Evolutionary conservation across 306 rosid species (phyloP).

Genomic region (Fragaria iinumae): DNA sequence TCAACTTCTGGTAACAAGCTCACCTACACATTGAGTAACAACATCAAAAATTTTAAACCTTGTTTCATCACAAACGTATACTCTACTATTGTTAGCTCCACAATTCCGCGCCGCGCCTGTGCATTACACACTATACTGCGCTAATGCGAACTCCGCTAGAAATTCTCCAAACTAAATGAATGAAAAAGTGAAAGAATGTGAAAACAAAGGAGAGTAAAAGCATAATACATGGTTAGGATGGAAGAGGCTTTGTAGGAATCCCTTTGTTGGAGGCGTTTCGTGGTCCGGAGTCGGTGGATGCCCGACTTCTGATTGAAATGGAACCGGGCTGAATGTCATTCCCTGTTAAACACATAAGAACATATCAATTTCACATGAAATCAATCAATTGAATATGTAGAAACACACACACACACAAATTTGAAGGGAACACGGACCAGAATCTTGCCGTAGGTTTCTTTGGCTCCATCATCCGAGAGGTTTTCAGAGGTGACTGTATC

Average conservation of each 20-base stretch:
- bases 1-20: constrained; percentile 74
- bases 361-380: neutral
- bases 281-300: constrained; percentile 38
- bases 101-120: neutral
- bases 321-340: constrained; percentile 76
- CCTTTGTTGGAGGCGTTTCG: constrained; percentile 38
- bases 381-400: neutral
- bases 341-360: constrained; percentile 45
- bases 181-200: neutral
- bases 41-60: neutral
- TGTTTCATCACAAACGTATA: neutral
- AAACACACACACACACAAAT: neutral
- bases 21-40: constrained; percentile 43
- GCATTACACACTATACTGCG: neutral
- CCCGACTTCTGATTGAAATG: constrained; percentile 54
- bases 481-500: constrained; percentile 70
- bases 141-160: neutral
- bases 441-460: constrained; percentile 69
- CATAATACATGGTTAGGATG: constrained; percentile 57
- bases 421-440: constrained; percentile 39
- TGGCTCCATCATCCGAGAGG: constrained; percentile 77
- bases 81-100: neutral
- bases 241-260: constrained; percentile 44
- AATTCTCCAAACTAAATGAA: neutral
- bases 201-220: neutral